Conservation (phyloP, 306 rosid genomes). For the Pachyrhizus erosus region DNA sequence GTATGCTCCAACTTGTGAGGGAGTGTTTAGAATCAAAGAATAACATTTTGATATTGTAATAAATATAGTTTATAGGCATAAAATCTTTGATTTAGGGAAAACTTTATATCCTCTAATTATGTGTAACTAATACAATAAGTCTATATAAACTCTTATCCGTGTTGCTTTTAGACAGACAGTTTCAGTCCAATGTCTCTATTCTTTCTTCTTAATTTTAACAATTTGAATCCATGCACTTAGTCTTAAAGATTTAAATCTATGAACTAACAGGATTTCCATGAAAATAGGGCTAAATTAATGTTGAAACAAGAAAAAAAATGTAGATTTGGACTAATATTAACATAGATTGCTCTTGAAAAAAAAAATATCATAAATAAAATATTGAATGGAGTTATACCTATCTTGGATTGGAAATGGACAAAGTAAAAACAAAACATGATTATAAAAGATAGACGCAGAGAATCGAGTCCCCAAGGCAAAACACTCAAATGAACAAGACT, state of each 20-base stretch:
- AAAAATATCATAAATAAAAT: constrained; percentile 7
- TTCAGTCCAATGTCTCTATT: no score
- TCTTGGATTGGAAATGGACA: neutral
- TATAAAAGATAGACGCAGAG: constrained; percentile 11
- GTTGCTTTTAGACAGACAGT: no score
- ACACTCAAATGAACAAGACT: neutral
- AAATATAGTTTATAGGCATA: no score
- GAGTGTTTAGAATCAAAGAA: no score
- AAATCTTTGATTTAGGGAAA: no score
- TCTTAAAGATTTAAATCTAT: neutral
- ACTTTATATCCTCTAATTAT: no score
- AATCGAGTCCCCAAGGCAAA: constrained; percentile 15
- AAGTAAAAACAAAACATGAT: neutral
- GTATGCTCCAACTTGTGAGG: no score
- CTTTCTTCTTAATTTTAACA: no score
- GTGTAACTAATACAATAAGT: no score
- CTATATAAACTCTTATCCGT: no score
- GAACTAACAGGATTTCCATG: neutral
- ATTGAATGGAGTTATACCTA: neutral
- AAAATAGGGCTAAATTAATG: neutral
- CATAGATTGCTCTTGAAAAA: neutral
- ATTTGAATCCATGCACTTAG: no score
- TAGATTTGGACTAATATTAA: neutral
- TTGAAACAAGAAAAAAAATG: neutral
- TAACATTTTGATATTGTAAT: no score